A percentile compares a stretch with the other conserved stretches of the same genome.
Evolutionary conservation across 2,329 filamentous ascomycete genomes (phyloP).

Genomic region (Beauveria bassiana): DNA sequence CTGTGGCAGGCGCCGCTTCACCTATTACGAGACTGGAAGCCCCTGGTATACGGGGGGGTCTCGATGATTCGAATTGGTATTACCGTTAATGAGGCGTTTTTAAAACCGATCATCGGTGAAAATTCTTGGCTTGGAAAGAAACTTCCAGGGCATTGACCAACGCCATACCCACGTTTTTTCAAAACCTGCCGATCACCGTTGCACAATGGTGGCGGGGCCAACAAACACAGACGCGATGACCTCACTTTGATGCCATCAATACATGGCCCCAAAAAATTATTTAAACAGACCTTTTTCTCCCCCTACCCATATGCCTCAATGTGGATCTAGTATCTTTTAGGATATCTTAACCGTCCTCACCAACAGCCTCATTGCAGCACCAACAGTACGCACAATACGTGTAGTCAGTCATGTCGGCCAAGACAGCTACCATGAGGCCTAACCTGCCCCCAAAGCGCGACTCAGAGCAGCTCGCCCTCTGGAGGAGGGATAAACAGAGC

Average conservation of each 20-base stretch:
- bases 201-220: neutral
- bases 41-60: too few species aligned
- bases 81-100: too few species aligned
- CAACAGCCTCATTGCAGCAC: neutral
- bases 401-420: neutral
- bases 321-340: neutral
- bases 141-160: neutral
- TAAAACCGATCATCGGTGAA: neutral
- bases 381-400: neutral
- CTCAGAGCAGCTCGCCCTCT: neutral
- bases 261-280: neutral
- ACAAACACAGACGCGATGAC: slow-evolving; percentile 1
- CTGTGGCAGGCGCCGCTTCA: too few species aligned
- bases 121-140: neutral
- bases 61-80: too few species aligned
- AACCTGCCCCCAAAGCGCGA: neutral
- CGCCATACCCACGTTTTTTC: neutral
- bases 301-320: too few species aligned
- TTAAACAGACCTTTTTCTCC: neutral
- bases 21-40: too few species aligned
- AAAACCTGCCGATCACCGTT: neutral
- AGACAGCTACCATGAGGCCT: neutral
- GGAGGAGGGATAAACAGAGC: neutral
- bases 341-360: neutral
- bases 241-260: slow-evolving; percentile 10